phyloP scores from a whole-genome alignment of 2,329 filamentous ascomycete species.

The Aspergillus fumigatiaffinis region DNA sequence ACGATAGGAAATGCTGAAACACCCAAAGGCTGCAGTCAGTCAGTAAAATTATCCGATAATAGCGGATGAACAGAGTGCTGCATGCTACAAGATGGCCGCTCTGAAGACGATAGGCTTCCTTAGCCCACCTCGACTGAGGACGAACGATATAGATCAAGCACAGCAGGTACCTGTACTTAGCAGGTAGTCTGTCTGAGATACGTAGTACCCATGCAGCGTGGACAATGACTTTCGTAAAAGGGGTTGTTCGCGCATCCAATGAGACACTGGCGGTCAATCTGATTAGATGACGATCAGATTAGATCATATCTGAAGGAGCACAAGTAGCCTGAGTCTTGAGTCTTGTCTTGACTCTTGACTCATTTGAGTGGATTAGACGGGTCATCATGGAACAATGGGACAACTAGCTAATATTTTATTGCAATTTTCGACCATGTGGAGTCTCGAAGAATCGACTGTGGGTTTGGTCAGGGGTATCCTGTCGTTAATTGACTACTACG shows the following conservation, averaged over 20 bases:
- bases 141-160: background rate
- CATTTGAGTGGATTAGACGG: background rate
- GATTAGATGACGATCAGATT: conserved; percentile 20
- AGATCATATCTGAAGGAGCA: conserved; percentile 3
- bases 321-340: background rate
- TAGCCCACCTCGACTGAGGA: background rate
- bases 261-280: conserved; percentile 4
- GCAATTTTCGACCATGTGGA: background rate
- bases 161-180: background rate
- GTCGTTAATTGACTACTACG: background rate
- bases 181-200: background rate
- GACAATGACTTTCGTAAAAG: background rate
- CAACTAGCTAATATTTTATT: background rate
- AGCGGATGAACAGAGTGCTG: background rate
- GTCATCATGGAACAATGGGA: background rate
- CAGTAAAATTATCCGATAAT: background rate
- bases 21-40: background rate
- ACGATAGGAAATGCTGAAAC: background rate
- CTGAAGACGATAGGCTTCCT: background rate
- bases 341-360: background rate
- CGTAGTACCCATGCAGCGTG: background rate
- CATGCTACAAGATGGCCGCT: background rate
- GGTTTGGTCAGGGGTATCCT: background rate
- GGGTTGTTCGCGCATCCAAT: conserved; percentile 1
- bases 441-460: background rate